Percentiles rank a stretch among this genome's conserved stretches.
Conservation (phyloP, 495 filamentous ascomycete genomes). For the Trichoderma parareesei region DNA sequence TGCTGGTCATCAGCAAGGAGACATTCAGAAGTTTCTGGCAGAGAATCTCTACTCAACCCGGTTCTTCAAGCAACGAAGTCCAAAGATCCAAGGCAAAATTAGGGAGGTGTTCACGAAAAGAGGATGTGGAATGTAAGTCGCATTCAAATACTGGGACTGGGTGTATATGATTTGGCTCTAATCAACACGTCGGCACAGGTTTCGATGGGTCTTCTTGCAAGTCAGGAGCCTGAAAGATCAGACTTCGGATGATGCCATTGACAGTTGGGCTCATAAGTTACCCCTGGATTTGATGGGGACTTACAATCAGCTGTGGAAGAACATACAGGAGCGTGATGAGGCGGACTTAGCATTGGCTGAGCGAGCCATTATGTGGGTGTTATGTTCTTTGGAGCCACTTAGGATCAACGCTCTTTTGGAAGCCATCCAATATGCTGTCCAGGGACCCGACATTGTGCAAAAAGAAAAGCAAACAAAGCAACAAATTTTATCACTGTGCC, state of each 20-base stretch:
- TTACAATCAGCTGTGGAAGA: slow-evolving; percentile 29
- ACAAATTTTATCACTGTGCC: neutral
- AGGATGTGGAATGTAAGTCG: slow-evolving; percentile 15
- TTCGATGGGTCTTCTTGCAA: slow-evolving; percentile 31
- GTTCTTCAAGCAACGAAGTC: slow-evolving; percentile 16
- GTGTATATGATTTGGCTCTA: too few relatives aligned
- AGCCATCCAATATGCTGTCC: neutral
- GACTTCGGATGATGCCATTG: slow-evolving; percentile 15
- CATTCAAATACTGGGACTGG: too few relatives aligned
- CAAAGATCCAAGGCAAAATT: slow-evolving; percentile 16
- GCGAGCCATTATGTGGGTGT: neutral
- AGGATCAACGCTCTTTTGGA: neutral
- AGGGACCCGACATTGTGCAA: neutral
- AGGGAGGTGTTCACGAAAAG: neutral
- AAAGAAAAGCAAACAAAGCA: neutral
- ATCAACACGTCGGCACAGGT: neutral
- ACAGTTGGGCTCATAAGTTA: slow-evolving; percentile 23
- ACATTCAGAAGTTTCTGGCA: slow-evolving; percentile 15
- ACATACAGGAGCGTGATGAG: slow-evolving; percentile 9
- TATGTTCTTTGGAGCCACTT: neutral
- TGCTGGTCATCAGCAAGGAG: slow-evolving; percentile 23
- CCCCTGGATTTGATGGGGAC: slow-evolving; percentile 22
- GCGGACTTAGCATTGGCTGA: neutral
- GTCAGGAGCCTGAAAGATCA: slow-evolving; percentile 24
- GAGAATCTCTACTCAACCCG: slow-evolving; percentile 9